Evolutionary conservation across 1,139 yeast species (phyloP).

Genomic region (Scheffersomyces parashehatae): DNA sequence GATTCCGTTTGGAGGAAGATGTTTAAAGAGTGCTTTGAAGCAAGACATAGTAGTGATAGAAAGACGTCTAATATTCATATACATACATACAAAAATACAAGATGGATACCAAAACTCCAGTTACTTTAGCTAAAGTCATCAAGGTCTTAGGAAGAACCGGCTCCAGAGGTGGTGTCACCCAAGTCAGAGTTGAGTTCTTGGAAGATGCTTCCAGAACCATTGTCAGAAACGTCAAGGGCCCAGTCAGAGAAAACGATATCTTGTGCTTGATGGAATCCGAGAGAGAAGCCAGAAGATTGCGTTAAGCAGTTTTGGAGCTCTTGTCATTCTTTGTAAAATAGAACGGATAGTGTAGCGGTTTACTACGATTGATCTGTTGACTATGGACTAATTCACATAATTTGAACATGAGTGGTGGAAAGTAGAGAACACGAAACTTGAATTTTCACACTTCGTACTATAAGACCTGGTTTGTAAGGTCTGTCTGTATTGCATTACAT

Average conservation of each 20-base stretch:
- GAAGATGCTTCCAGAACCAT: constrained; percentile 29
- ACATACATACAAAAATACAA: constrained; percentile 2
- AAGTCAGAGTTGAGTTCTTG: constrained; percentile 28
- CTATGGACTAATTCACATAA: too few relatives aligned
- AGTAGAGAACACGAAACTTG: too few relatives aligned
- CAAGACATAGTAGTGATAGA: background rate
- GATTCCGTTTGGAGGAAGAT: background rate
- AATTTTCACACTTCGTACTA: too few relatives aligned
- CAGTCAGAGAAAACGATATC: constrained; percentile 30
- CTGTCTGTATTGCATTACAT: too few relatives aligned
- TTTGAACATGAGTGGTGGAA: too few relatives aligned
- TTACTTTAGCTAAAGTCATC: constrained; percentile 29
- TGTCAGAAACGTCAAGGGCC: constrained; percentile 31
- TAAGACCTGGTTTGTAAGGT: too few relatives aligned
- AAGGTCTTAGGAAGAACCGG: constrained; percentile 31
- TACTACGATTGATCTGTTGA: too few relatives aligned
- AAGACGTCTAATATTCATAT: constrained; percentile 9
- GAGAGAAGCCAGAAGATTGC: constrained; percentile 30
- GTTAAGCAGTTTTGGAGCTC: constrained; percentile 14
- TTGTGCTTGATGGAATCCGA: constrained; percentile 31
- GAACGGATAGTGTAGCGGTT: too few relatives aligned
- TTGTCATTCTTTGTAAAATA: too few relatives aligned
- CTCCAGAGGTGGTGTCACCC: constrained; percentile 32
- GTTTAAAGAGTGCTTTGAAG: background rate
- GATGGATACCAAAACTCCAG: constrained; percentile 28